Evolutionary conservation across 108 stramenopile species (phyloP), one percentile per base, ranked within the genome.

Genomic region (Nitzschia sp.): DNA sequence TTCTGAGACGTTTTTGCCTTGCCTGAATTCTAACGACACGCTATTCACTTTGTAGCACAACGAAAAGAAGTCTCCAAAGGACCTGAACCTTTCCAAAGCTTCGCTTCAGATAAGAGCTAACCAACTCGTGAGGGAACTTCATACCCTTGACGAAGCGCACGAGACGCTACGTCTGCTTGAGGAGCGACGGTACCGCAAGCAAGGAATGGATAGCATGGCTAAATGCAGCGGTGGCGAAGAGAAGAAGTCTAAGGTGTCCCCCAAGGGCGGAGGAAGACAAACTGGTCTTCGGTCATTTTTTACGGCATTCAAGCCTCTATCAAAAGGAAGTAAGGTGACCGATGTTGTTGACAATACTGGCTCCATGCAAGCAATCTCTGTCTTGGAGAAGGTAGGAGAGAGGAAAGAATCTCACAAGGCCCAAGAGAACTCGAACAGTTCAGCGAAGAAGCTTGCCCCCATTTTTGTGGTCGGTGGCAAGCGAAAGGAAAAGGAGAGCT

Each of bases 41-140:
- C 17, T 17, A 51, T 25, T 43, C 12, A 12, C 19, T 43, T 15
- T n/a, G 10, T 6, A 64, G 63, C 6, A 64, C 10, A 11, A 14
- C 15, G 41, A 34, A 10, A 21, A 25, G 11, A 14, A 43, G 34
- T 54, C 70, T 8, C 17, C 65, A 54, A 73, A 50, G 54, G 51
- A 63, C 17, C 22, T 46, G 7, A 44, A 65, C 39, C 67, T 90
- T 57, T 83, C 80, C 26, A 80, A 81, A 41, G 53, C 82, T 6
- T 46, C 75, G 7, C 80, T 80, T 25, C 89, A 90, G 66, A 53
- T 59, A 10, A 67, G 76, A 37, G 76, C 83, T 63, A 90, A 90
- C 58, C 80, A 85, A 48, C 62, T 90, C 39, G 79, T 85, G 20
- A 81, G 89, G 29, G 89, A 90, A 63, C 70, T 90, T 1, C 82